Base-by-base conservation (phyloP, 129 eudicot species). In the Smallanthus sonchifolius region DNA sequence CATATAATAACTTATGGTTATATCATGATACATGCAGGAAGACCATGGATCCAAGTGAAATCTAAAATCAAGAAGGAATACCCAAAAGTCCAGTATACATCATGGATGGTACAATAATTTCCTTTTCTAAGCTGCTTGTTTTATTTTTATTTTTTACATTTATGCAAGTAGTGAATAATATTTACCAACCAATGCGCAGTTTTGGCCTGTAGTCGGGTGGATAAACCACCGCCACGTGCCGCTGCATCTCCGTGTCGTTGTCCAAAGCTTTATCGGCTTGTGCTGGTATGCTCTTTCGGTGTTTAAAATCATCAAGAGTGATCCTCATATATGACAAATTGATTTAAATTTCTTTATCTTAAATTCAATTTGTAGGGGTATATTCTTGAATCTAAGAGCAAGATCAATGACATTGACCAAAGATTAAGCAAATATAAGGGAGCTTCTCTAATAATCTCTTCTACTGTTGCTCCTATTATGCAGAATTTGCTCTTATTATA, bases 161-260 rank as follows among this genome's bases (percentile, higher is more conserved):
- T 36, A 24, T 39, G n/a, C 8, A 2, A 20, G 11, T 16, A 43
- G 6, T 69, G 54, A 52, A 62, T 60, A 19, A 42, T 60, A 67
- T 62, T 45, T 43, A 52, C 43, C 47, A 19, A 28, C 15, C 15
- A 59, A 70, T 35, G 7, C 72, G 78, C 94, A 94, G 99, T 91
- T 94, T 45, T 91, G 99, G 94, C 99, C 99, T 2, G 91, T 85
- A 24, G 79, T 94, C 43, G 99, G 97, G 69, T 94, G 99, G 99
- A 78, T 94, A 51, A 94, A 87, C 73, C 89, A 94, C 84, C 97
- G 86, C 72, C 87, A 86, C 60, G 89, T 94, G 77, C 99, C 99
- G 0, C 70, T 91, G 70, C 99, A 94, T 79, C 82, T 94, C 75
- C 97, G 99, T 17, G 99, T 94, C 70, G 77, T 94, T 65, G 78